These are phyloP conservation scores for Claviceps maximensis DNA, from an alignment of 2,329 filamentous ascomycete species.

Conservation along the genomic window DNA sequence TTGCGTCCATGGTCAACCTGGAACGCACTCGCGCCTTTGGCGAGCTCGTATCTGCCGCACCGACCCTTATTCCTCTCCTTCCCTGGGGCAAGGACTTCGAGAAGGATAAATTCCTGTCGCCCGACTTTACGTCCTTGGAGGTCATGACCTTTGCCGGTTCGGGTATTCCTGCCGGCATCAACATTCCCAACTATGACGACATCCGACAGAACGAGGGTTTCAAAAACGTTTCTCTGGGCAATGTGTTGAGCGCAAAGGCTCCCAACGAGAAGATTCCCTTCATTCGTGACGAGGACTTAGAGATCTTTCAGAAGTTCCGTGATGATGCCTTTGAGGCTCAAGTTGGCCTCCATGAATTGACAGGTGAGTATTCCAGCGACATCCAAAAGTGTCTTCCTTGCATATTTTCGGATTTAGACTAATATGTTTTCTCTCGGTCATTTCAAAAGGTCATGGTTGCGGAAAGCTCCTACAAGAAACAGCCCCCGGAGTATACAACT, in stretches of 20 bases:
- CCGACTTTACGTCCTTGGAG: constrained; percentile 91
- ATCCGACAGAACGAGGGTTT: constrained; percentile 75
- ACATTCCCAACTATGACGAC: constrained; percentile 60
- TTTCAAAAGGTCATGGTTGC: constrained; percentile 61
- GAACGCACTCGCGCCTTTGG: constrained; percentile 83
- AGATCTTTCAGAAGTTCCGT: constrained; percentile 67
- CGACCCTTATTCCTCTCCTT: constrained; percentile 72
- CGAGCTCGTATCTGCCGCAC: constrained; percentile 68
- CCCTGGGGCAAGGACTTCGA: constrained; percentile 86
- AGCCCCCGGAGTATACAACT: constrained; percentile 70
- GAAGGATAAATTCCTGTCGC: constrained; percentile 89
- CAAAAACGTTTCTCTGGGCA: constrained; percentile 89
- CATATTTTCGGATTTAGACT: constrained; percentile 6
- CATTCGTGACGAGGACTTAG: constrained; percentile 65
- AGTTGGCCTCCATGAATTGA: constrained; percentile 85
- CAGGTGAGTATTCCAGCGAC: constrained; percentile 20
- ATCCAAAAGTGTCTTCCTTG: background rate
- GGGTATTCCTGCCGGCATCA: constrained; percentile 56
- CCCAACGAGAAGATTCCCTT: constrained; percentile 89
- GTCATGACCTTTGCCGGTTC: constrained; percentile 63
- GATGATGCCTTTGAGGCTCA: constrained; percentile 89
- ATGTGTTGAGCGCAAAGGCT: constrained; percentile 81
- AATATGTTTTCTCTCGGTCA: background rate
- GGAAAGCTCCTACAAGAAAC: constrained; percentile 91
- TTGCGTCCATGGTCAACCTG: constrained; percentile 74